Base-by-base conservation (phyloP, 192 early-diverging fungal genomes). In the Gonapodya prolifera region DNA sequence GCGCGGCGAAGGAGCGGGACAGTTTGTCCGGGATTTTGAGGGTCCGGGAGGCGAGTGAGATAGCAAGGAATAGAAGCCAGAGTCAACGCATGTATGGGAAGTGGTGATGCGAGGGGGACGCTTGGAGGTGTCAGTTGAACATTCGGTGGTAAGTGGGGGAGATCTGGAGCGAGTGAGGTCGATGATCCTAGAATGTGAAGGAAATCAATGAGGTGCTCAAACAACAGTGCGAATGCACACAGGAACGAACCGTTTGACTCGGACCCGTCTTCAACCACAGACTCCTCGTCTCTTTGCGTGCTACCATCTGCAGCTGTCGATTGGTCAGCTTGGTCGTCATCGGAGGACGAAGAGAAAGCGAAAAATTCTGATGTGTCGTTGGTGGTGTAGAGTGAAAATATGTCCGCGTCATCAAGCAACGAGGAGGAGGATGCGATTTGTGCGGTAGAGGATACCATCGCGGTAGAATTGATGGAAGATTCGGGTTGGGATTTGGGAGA, bases 1-100 rank as follows among this genome's bases (percentile, higher is more conserved):
- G 91, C 89, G 17, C 93, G 84, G 30, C 95, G 87, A 75, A 96
- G 86, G 0, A 98, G 83, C 36, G 76, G 76, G 2, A 77, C 16
- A 2, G 76, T 30, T 17, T 45, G 77, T 0, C 18, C 30, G 0
- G 74, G 77, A 35, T 33, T 34, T 35, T 2, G 75, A 29, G 35
- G 34, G 30, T 0, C 35, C 45, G 45, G 45, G 45, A 61, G 45
- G 8, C 45, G 45, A 16, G 45, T 61, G 45, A 61, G 45, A 23
- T 16, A 61, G 45, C 45, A 61, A 8, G 45, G 45, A 61, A 61
- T 23, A 16, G 8, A 8, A 23, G 45, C 45, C 8, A 61, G 45
- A 16, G 45, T 61, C 8, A 61, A 16, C 23, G 23, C 8, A 23
- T 61, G 45, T 16, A 61, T 61, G 23, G 45, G 45, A 23, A 61